These are phyloP conservation scores for Aspergillus transmontanensis DNA, from an alignment of 2,329 filamentous ascomycete species.

Conservation along the genomic window DNA sequence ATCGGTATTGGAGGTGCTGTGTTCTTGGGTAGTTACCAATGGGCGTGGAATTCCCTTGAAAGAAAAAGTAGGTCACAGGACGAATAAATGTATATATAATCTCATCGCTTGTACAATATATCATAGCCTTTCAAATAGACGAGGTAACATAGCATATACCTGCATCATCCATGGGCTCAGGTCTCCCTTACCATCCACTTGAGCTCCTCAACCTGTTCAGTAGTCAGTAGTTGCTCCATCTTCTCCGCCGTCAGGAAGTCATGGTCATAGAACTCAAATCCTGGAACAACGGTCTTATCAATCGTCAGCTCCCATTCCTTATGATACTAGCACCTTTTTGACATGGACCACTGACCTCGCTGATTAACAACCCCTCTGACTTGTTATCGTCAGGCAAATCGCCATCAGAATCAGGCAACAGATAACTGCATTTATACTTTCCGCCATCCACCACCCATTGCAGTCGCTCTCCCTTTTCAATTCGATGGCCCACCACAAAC, in stretches of 20 bases:
- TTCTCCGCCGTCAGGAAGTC: slow-evolving; percentile 62
- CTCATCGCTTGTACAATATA: neutral
- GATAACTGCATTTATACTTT: slow-evolving; percentile 66
- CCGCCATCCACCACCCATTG: slow-evolving; percentile 72
- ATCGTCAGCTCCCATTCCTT: neutral
- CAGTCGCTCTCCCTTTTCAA: slow-evolving; percentile 61
- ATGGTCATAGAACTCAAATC: slow-evolving; percentile 68
- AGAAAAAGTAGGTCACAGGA: slow-evolving; percentile 31
- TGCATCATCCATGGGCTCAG: neutral
- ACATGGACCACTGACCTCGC: slow-evolving; percentile 48
- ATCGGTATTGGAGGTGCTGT: slow-evolving; percentile 93
- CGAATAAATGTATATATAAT: slow-evolving; percentile 16
- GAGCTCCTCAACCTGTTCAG: slow-evolving; percentile 54
- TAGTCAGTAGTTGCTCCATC: slow-evolving; percentile 56
- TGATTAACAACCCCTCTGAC: slow-evolving; percentile 62
- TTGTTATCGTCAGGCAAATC: slow-evolving; percentile 32
- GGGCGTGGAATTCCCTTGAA: slow-evolving; percentile 74
- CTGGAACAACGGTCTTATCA: slow-evolving; percentile 62
- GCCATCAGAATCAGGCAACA: slow-evolving; percentile 51
- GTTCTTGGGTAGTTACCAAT: slow-evolving; percentile 92
- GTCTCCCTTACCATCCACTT: slow-evolving; percentile 30
- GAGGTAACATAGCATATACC: neutral
- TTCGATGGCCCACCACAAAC: slow-evolving; percentile 63
- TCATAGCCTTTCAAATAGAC: neutral
- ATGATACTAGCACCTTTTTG: slow-evolving; percentile 12